Percentiles rank a stretch among this genome's conserved stretches.
Conservation (phyloP, 1,284 basidiomycete genomes). For the Fomitopsis betulina region DNA sequence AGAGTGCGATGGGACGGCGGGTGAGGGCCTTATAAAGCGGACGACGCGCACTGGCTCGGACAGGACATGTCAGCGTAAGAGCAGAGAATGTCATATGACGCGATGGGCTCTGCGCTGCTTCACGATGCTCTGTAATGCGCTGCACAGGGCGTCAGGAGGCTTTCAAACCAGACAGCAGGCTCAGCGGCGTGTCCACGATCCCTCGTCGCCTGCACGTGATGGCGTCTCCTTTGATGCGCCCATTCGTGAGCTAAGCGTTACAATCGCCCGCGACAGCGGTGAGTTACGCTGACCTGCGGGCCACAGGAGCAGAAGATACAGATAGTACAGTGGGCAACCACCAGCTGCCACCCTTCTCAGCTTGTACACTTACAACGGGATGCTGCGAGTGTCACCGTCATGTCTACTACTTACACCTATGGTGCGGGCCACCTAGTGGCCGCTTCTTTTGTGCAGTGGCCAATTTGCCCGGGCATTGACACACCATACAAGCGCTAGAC, state of each 20-base stretch:
- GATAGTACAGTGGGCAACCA: no score
- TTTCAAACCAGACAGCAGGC: no score
- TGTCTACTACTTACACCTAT: conserved; percentile 64
- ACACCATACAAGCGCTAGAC: no score
- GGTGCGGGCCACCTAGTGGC: no score
- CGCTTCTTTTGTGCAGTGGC: no score
- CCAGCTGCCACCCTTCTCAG: neutral
- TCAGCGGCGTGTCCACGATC: no score
- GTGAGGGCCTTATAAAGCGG: neutral
- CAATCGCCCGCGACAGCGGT: neutral
- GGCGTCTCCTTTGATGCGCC: no score
- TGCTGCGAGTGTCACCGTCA: conserved; percentile 57
- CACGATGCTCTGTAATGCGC: neutral
- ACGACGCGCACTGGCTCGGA: no score
- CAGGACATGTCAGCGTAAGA: neutral
- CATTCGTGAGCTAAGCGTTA: neutral
- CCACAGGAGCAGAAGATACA: neutral
- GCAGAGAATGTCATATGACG: conserved; percentile 8
- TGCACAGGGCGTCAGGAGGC: neutral
- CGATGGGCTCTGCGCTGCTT: neutral
- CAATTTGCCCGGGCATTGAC: no score
- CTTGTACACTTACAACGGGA: conserved; percentile 35
- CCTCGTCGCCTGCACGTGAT: neutral
- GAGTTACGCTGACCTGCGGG: neutral
- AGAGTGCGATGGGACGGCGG: neutral